Conservation (phyloP, 345 rosid species). For the Anastatica hierochuntica region DNA sequence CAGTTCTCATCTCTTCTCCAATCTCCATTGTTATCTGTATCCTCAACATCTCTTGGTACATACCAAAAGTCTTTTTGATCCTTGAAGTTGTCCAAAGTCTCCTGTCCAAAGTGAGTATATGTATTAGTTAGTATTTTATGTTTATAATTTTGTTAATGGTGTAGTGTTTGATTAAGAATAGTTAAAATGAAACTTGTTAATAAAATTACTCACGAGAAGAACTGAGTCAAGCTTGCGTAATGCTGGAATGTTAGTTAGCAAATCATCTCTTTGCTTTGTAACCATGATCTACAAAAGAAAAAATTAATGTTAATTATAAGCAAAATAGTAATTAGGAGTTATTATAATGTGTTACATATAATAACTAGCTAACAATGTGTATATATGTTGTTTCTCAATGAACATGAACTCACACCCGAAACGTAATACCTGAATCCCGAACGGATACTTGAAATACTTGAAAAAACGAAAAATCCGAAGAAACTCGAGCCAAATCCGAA, state of each 20-base stretch:
- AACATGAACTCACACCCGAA: no score
- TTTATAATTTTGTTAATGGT: no score
- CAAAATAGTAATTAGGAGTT: no score
- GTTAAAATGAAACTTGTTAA: no score
- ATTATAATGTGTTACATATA: no score
- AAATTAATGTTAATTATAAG: neutral
- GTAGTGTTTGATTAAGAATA: no score
- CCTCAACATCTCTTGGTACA: constrained; percentile 43
- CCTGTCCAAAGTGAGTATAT: constrained; percentile 35
- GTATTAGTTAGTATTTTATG: no score
- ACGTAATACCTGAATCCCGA: no score
- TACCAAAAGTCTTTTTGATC: constrained; percentile 80
- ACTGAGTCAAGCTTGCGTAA: constrained; percentile 77
- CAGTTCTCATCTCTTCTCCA: constrained; percentile 53
- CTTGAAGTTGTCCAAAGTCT: constrained; percentile 60
- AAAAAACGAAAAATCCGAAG: no score
- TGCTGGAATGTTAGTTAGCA: constrained; percentile 69
- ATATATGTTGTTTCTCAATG: no score
- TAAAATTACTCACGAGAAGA: constrained; percentile 48
- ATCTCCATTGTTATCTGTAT: constrained; percentile 36
- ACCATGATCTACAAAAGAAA: constrained; percentile 54
- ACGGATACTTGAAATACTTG: no score
- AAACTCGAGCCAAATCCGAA: no score
- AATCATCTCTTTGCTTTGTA: constrained; percentile 72
- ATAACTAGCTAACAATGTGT: neutral